These are phyloP conservation scores for Camellia granthamiana DNA, from an alignment of 148 eudicot genomes.

Conservation along the genomic window DNA sequence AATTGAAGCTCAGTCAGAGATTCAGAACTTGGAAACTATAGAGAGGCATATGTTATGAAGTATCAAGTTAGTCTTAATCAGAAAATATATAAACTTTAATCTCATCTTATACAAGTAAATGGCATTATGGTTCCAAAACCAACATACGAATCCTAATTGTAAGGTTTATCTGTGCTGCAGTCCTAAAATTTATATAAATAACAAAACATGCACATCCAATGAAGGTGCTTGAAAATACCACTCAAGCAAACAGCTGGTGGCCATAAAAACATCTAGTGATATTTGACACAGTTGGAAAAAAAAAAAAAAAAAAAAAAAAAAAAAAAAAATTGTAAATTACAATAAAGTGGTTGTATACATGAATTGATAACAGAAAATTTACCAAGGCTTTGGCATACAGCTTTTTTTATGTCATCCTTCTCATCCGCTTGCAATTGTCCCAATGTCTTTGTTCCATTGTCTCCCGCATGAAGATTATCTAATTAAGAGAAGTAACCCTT, in stretches of 20 bases:
- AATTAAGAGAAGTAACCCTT: slow-evolving; percentile 21
- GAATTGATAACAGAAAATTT: slow-evolving; percentile 16
- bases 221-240: neutral
- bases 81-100: too few relatives aligned
- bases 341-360: neutral
- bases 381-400: slow-evolving; percentile 94
- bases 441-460: slow-evolving; percentile 56
- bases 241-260: neutral
- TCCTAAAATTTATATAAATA: neutral
- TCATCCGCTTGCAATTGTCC: slow-evolving; percentile 70
- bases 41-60: too few relatives aligned
- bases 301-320: neutral
- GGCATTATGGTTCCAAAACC: neutral
- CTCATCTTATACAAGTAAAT: neutral
- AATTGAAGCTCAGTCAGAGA: too few relatives aligned
- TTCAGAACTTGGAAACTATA: too few relatives aligned
- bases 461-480: slow-evolving; percentile 29
- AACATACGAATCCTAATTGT: too few relatives aligned
- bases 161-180: too few relatives aligned
- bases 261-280: neutral
- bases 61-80: too few relatives aligned
- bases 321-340: neutral
- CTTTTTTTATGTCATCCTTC: slow-evolving; percentile 80
- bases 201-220: neutral
- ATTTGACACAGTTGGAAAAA: neutral